These are phyloP conservation scores for Phaeotremella fagi DNA, from an alignment of 768 basidiomycete genomes.

Conservation along the genomic window DNA sequence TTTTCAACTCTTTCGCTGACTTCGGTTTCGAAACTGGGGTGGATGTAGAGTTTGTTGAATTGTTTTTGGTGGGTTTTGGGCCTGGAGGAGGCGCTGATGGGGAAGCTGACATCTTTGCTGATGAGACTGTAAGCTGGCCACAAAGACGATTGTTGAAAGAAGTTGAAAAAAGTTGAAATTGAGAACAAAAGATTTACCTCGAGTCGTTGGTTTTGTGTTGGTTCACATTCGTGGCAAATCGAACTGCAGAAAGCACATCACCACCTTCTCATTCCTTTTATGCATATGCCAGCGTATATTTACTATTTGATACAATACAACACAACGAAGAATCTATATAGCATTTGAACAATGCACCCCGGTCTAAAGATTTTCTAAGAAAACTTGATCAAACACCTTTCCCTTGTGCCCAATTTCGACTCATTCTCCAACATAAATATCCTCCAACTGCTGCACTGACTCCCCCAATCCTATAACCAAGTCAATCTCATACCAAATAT, in stretches of 20 bases:
- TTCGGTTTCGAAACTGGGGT: conserved; percentile 10
- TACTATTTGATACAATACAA: no score
- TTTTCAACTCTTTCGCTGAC: conserved; percentile 44
- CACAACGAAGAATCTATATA: no score
- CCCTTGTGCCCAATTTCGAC: conserved; percentile 17
- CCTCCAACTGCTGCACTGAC: conserved; percentile 24
- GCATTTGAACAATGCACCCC: no score
- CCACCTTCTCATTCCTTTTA: no score
- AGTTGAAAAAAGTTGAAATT: no score
- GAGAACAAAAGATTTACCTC: no score
- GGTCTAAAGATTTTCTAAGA: not conserved
- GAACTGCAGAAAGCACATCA: no score
- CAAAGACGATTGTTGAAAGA: no score
- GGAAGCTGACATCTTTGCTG: not conserved
- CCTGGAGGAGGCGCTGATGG: not conserved
- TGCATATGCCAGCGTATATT: no score
- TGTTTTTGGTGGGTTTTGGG: conserved; percentile 9
- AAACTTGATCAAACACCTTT: conserved; percentile 8
- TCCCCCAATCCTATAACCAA: conserved; percentile 18
- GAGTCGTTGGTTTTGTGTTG: no score
- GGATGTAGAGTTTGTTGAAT: not conserved
- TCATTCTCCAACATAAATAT: conserved; percentile 12
- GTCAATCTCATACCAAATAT: not conserved
- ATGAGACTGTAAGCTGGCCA: no score
- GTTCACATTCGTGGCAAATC: no score